A percentile compares a stretch with the other conserved stretches of the same genome.
Conservation (phyloP, 2,329 filamentous ascomycete species). For the Alternaria angustiovoidea region DNA sequence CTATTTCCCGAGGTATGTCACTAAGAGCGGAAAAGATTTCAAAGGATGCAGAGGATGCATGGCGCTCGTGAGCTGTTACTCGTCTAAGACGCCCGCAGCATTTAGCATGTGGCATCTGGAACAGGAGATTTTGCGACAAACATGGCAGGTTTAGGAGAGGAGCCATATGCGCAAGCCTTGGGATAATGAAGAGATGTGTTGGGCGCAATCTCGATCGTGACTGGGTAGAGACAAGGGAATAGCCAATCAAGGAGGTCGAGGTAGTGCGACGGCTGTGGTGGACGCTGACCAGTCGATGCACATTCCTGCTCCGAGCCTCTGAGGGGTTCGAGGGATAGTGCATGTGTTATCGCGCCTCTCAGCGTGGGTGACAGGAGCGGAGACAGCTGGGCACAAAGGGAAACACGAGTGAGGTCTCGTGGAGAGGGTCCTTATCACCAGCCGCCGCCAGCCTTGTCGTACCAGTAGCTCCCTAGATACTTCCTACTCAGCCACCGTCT, state of each 20-base stretch:
- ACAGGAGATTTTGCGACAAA: not conserved
- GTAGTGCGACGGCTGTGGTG: slow-evolving; percentile 11
- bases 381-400: not conserved
- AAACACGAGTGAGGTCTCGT: not conserved
- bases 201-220: slow-evolving; percentile 2
- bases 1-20: slow-evolving; percentile 6
- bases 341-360: slow-evolving; percentile 7
- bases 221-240: slow-evolving; percentile 2
- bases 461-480: not conserved
- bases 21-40: slow-evolving; percentile 9
- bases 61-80: slow-evolving; percentile 11
- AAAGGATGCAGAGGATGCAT: slow-evolving; percentile 8
- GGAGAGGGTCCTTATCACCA: not conserved
- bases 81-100: not conserved
- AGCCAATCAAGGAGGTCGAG: not conserved
- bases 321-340: slow-evolving; percentile 2
- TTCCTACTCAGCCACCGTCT: not conserved
- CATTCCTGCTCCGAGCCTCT: slow-evolving; percentile 2
- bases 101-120: not conserved
- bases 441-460: not conserved
- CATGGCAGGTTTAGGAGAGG: not conserved
- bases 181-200: not conserved
- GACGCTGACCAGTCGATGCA: slow-evolving; percentile 4
- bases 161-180: not conserved
- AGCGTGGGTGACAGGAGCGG: slow-evolving; percentile 1